phyloP scores from a whole-genome alignment of 805 yeast species.

The Yarrowia deformans region DNA sequence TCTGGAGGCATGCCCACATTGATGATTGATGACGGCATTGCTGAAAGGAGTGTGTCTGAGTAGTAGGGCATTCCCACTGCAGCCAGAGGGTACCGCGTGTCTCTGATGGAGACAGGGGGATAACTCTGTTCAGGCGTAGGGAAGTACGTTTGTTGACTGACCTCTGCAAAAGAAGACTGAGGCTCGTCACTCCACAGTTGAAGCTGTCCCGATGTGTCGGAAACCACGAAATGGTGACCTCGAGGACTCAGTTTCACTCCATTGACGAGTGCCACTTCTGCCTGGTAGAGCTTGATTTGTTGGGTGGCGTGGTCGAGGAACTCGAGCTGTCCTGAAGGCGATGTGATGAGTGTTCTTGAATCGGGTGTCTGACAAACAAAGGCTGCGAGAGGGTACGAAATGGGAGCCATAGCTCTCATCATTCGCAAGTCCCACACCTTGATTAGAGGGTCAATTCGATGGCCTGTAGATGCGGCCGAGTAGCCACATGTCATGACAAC shows the following conservation, averaged over 20 bases:
- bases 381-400: constrained; percentile 86
- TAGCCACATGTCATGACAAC: constrained; percentile 72
- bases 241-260: constrained; percentile 65
- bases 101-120: constrained; percentile 52
- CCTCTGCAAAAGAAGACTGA: constrained; percentile 55
- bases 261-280: constrained; percentile 60
- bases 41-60: constrained; percentile 72
- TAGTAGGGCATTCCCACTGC: constrained; percentile 88
- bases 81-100: constrained; percentile 62
- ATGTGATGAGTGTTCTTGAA: constrained; percentile 74
- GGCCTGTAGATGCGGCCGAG: constrained; percentile 68
- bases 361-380: constrained; percentile 87
- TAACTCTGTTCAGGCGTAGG: constrained; percentile 52
- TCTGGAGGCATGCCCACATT: constrained; percentile 67
- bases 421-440: constrained; percentile 80
- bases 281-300: constrained; percentile 61
- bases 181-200: constrained; percentile 72
- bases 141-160: constrained; percentile 60
- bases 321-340: constrained; percentile 88
- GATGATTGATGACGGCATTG: constrained; percentile 57
- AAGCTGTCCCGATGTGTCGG: constrained; percentile 67
- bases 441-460: constrained; percentile 76
- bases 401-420: constrained; percentile 74
- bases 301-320: constrained; percentile 85
- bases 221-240: constrained; percentile 79